Percentiles rank a stretch among this genome's conserved stretches.
phyloP scores from a whole-genome alignment of 768 basidiomycete species.

The Holtermanniella nyarrowii region DNA sequence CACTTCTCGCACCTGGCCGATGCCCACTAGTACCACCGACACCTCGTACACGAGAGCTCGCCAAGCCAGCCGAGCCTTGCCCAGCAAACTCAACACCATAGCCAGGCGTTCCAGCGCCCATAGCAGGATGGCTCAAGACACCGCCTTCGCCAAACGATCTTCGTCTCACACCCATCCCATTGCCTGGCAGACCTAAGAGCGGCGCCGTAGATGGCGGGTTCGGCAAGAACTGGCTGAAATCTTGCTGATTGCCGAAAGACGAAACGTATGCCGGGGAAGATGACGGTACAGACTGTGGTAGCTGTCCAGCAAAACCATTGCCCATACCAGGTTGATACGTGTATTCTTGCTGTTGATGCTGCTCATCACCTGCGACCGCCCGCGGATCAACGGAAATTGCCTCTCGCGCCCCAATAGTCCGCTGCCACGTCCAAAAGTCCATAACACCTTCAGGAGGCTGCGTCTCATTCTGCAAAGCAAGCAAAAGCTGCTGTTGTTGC shows the following conservation, averaged over 20 bases:
- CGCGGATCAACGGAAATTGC: not conserved
- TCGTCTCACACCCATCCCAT: conserved; percentile 1
- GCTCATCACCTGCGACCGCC: not conserved
- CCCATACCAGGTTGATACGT: not conserved
- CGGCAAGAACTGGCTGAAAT: not conserved
- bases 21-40: conserved; percentile 41
- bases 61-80: conserved; percentile 4
- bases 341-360: not conserved
- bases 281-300: not conserved
- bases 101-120: conserved; percentile 31
- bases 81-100: conserved; percentile 26
- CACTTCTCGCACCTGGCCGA: conserved; percentile 52
- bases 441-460: not conserved
- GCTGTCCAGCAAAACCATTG: too few species aligned
- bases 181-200: not conserved
- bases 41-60: conserved; percentile 11
- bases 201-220: not conserved
- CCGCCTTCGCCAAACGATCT: conserved; percentile 20
- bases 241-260: not conserved
- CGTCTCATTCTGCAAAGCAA: not conserved
- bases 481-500: not conserved
- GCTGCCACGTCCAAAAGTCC: not conserved
- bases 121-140: conserved; percentile 20
- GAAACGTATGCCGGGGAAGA: not conserved
- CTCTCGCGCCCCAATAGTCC: not conserved